phyloP scores from a whole-genome alignment of 352 stramenopile genomes.

The Pilasporangium apinafurcum region DNA sequence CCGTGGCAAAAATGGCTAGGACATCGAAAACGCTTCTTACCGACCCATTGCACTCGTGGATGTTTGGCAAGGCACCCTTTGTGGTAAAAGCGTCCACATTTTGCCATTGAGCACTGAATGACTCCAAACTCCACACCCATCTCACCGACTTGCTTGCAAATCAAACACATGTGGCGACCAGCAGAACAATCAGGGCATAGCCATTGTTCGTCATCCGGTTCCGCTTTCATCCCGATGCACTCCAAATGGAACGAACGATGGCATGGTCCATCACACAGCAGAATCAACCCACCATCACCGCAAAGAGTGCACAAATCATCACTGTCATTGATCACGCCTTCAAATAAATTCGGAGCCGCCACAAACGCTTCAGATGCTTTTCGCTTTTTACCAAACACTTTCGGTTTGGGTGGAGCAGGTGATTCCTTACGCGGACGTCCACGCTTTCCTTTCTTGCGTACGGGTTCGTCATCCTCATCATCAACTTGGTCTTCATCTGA shows the following conservation, averaged over 20 bases:
- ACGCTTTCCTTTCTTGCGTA: constrained; percentile 27
- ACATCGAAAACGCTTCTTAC: constrained; percentile 86
- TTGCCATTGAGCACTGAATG: constrained; percentile 86
- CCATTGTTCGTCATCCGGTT: constrained; percentile 85
- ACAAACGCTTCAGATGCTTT: constrained; percentile 7
- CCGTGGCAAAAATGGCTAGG: constrained; percentile 87
- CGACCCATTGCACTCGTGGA: constrained; percentile 78
- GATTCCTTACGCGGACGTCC: constrained; percentile 27
- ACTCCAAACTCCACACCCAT: constrained; percentile 88
- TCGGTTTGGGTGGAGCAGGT: constrained; percentile 7
- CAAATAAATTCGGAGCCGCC: constrained; percentile 19
- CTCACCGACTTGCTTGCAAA: constrained; percentile 88
- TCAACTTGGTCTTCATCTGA: constrained; percentile 34
- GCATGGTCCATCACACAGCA: constrained; percentile 90
- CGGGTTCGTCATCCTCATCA: constrained; percentile 29
- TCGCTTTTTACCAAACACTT: constrained; percentile 13
- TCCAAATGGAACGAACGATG: constrained; percentile 92
- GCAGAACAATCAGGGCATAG: constrained; percentile 86
- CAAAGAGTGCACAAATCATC: constrained; percentile 91
- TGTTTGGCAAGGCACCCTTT: constrained; percentile 78
- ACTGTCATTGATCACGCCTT: constrained; percentile 76
- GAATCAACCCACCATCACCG: constrained; percentile 86
- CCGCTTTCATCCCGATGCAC: constrained; percentile 83
- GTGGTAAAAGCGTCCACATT: constrained; percentile 93
- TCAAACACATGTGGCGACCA: constrained; percentile 88